Evolutionary conservation across 352 stramenopile species (phyloP).

Genomic region (Phytopythium ostracodes): DNA sequence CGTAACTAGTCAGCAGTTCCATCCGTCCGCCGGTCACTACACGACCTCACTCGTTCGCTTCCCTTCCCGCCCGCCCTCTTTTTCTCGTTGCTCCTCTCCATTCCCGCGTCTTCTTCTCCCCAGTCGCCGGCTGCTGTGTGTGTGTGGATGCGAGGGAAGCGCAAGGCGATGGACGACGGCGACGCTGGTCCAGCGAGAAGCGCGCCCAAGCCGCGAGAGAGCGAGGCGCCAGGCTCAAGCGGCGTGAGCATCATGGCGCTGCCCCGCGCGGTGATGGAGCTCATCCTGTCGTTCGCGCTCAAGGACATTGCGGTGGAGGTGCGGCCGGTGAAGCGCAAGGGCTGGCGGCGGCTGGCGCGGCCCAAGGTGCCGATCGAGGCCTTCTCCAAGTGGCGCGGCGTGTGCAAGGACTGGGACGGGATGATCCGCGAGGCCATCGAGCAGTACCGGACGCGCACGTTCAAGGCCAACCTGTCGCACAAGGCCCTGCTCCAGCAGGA

Average conservation of each 20-base stretch:
- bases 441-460: slow-evolving; percentile 33
- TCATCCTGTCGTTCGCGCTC: slow-evolving; percentile 49
- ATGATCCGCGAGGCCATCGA: slow-evolving; percentile 39
- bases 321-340: slow-evolving; percentile 36
- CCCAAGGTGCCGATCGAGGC: slow-evolving; percentile 34
- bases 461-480: slow-evolving; percentile 48
- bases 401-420: slow-evolving; percentile 47
- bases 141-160: not conserved
- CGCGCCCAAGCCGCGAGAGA: not conserved
- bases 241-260: slow-evolving; percentile 13
- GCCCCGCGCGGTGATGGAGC: slow-evolving; percentile 44
- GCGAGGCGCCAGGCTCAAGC: no score
- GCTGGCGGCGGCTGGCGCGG: slow-evolving; percentile 33
- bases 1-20: not conserved
- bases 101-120: not conserved
- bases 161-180: not conserved
- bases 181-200: not conserved
- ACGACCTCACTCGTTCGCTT: not conserved
- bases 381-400: slow-evolving; percentile 31
- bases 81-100: not conserved
- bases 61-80: not conserved
- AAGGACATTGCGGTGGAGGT: slow-evolving; percentile 49
- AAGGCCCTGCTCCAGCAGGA: slow-evolving; percentile 27
- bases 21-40: no score
- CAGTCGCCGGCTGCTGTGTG: not conserved